Evolutionary conservation across 176 grass and related monocot species (phyloP).

Genomic region (Zea luxurians): DNA sequence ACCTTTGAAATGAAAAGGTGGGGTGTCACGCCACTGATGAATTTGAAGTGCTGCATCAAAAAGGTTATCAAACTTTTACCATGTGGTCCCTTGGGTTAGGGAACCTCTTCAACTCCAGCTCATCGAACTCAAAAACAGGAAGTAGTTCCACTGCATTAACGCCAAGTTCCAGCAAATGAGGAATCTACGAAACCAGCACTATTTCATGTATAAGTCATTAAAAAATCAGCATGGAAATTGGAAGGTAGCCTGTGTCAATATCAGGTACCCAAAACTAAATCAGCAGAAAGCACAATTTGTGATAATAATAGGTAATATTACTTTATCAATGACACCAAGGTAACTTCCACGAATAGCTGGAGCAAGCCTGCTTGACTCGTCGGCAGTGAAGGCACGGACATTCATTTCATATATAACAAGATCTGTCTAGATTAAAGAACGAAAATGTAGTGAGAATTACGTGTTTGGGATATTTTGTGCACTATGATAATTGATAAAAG

Average conservation of each 20-base stretch:
- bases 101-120: slow-evolving; percentile 84
- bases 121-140: slow-evolving; percentile 97
- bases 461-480: slow-evolving; percentile 27
- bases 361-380: slow-evolving; percentile 70
- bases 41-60: background rate
- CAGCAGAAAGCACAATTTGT: background rate
- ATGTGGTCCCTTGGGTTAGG: slow-evolving; percentile 93
- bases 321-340: slow-evolving; percentile 93
- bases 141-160: slow-evolving; percentile 94
- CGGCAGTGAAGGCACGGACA: slow-evolving; percentile 81
- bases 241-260: slow-evolving; percentile 8
- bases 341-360: slow-evolving; percentile 73
- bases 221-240: slow-evolving; percentile 32
- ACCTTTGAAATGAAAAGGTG: slow-evolving; percentile 56
- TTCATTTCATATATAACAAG: slow-evolving; percentile 99
- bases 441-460: slow-evolving; percentile 37
- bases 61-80: slow-evolving; percentile 49
- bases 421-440: slow-evolving; percentile 74
- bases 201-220: slow-evolving; percentile 35
- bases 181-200: slow-evolving; percentile 72
- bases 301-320: slow-evolving; percentile 33
- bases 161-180: slow-evolving; percentile 91
- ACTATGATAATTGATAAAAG: slow-evolving; percentile 27
- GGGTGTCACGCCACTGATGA: slow-evolving; percentile 25
- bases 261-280: slow-evolving; percentile 29